Evolutionary conservation across 768 basidiomycete species (phyloP).

Genomic region (Suillus brevipes): DNA sequence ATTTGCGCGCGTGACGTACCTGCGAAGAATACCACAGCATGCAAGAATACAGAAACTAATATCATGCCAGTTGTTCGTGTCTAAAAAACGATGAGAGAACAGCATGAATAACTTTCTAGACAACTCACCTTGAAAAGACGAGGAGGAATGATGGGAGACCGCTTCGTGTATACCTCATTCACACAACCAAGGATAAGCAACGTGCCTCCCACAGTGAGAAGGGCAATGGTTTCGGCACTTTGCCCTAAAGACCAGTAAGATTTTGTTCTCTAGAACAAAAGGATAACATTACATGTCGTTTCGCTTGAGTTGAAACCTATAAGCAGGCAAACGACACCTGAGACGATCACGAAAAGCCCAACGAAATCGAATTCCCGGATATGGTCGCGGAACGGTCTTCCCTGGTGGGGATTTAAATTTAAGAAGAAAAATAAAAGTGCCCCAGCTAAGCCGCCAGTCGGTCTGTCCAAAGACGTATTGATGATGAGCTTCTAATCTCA

Average conservation of each 20-base stretch:
- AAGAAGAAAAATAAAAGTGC: conserved; percentile 35
- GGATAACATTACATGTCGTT: conserved; percentile 27
- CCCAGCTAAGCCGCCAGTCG: conserved; percentile 37
- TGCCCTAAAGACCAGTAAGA: conserved; percentile 27
- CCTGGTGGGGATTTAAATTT: conserved; percentile 35
- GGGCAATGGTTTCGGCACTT: conserved; percentile 34
- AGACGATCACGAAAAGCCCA: conserved; percentile 36
- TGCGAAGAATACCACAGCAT: conserved; percentile 35
- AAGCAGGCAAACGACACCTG: conserved; percentile 38
- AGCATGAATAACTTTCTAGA: not conserved
- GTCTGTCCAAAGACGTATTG: conserved; percentile 23
- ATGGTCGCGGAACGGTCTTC: conserved; percentile 31
- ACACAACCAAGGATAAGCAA: conserved; percentile 30
- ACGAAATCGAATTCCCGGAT: conserved; percentile 40
- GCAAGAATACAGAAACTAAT: conserved; percentile 36
- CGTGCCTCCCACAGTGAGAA: conserved; percentile 33
- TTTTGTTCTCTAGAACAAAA: not conserved
- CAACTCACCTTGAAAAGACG: conserved; percentile 37
- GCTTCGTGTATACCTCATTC: conserved; percentile 37
- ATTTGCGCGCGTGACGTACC: conserved; percentile 18
- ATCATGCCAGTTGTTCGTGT: conserved; percentile 40
- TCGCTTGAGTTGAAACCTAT: conserved; percentile 41
- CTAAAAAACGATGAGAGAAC: conserved; percentile 13
- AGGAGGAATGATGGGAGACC: conserved; percentile 41
- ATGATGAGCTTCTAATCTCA: not conserved